Evolutionary conservation across 2,329 filamentous ascomycete species (phyloP), one percentile per base, ranked within the genome.

Genomic region (Pseudogymnoascus sp.): DNA sequence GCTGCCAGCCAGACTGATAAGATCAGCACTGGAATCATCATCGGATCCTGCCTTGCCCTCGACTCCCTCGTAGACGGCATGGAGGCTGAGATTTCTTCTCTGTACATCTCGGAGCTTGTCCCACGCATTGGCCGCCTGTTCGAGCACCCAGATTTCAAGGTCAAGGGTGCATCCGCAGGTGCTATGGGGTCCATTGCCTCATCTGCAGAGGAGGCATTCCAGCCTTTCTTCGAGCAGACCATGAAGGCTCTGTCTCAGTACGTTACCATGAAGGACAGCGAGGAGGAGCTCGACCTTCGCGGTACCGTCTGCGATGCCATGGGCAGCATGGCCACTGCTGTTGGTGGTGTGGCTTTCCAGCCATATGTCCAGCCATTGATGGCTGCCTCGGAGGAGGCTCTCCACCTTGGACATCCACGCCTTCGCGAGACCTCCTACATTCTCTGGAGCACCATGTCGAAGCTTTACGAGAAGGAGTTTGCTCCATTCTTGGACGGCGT

Each of bases 341-440:
- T 97, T 65, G 95, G 95, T 18, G 80, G 90, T 37, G 83, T 90
- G 74, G 82, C 89, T 59, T 97, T 97, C 82, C 88, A 96, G 79
- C 90, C 90, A 12, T 97, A 93, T 73, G 93, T 97, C 37, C 82
- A 89, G 72, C 91, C 91, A 43, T 82, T 97, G 64, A 96, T 99
- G 90, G 84, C 88, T 71, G 89, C 93, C 12, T 96, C 91, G 68
- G 93, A 97, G 77, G 93, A 97, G 76, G 93, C 90, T 63, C 83
- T 97, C 1, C 82, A 89, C 69, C 86, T 99, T 2, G 93, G 91
- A 70, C 93, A 97, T 78, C 90, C 93, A 43, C 86, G 93, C 63
- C 86, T 97, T 61, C 90, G 92, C 76, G 95, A 99, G 80, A 97
- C 92, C 66, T 96, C 91, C 74, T 99, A 96, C 78, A 96, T 97